These are phyloP conservation scores for Chernovozyma aurita DNA, from an alignment of 1,139 yeast species.

Conservation along the genomic window DNA sequence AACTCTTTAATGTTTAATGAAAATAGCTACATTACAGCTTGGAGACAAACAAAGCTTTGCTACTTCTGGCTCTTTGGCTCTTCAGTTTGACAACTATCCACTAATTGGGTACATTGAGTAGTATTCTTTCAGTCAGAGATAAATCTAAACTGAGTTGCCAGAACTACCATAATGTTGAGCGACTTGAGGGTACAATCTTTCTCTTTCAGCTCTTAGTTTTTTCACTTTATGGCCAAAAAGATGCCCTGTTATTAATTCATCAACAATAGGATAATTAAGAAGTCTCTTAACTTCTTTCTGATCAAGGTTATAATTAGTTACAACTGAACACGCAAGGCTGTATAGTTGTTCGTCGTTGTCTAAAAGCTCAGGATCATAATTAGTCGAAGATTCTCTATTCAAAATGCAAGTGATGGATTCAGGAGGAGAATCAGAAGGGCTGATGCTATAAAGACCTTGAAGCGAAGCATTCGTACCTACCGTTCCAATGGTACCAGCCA, in stretches of 20 bases:
- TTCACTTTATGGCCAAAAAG: slow-evolving; percentile 41
- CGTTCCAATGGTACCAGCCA: neutral
- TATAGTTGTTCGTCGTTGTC: slow-evolving; percentile 40
- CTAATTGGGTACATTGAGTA: too few species aligned
- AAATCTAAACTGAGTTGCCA: too few species aligned
- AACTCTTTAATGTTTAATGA: too few species aligned
- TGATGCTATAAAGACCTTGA: neutral
- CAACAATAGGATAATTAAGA: slow-evolving; percentile 44
- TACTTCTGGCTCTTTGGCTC: too few species aligned
- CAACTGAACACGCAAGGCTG: slow-evolving; percentile 27
- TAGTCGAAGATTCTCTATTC: slow-evolving; percentile 18
- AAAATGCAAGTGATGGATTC: slow-evolving; percentile 26
- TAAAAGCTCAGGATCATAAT: slow-evolving; percentile 32
- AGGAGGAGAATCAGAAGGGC: slow-evolving; percentile 17
- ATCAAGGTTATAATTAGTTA: slow-evolving; percentile 39
- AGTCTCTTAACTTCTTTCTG: slow-evolving; percentile 31
- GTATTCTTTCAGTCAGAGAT: too few species aligned
- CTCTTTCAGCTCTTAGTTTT: slow-evolving; percentile 27
- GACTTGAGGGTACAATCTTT: slow-evolving; percentile 1
- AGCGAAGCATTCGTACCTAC: neutral
- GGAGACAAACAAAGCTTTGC: too few species aligned
- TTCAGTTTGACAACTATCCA: too few species aligned
- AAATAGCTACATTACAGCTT: too few species aligned
- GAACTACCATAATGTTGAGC: neutral
- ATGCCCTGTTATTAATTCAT: slow-evolving; percentile 40